Evolutionary conservation across 2,329 filamentous ascomycete genomes (phyloP), one percentile per base, ranked within the genome.

Genomic region (Cadophora sp.): DNA sequence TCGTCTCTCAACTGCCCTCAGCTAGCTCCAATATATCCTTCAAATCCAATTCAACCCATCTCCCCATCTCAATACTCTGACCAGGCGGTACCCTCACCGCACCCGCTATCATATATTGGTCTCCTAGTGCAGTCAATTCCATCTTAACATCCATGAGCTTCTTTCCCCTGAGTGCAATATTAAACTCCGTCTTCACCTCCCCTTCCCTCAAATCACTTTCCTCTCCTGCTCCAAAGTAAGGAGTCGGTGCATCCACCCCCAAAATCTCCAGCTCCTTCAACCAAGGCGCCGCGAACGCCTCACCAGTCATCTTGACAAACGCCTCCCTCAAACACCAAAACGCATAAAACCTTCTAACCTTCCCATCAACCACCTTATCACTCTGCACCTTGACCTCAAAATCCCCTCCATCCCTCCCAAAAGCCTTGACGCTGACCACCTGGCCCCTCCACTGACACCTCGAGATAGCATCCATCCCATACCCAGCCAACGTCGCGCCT

Each of bases 271-370:
- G 80, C 60, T 91, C 85, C 59, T 81, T 81, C 59, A 94, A 82
- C 92, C 92, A 94, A 4, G 83, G 81, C 0, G 92, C 92, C 13
- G 94, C 81, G 66, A 95, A 82, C 0, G 90, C 92, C 74, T 94
- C 91, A 30, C 92, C 92, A 36, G 91, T 91, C 81, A 95, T 88
- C 84, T 94, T 94, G 78, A 94, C 89, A 76, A 92, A 94, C 0
- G 91, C 89, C 80, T 94, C 92, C 72, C 92, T 89, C 77, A 93
- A 84, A 76, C 90, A 92, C 89, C 91, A 95, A 67, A 91, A 87
- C 1, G 90, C 85, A 76, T 94, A 95, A 76, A 95, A 94, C 62
- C 86, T 83, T 4, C 90, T 83, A 27, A 94, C 80, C 75, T 89
- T 89, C 22, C 80, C 83, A 66, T 91, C 89, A 18, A 86, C 80